A percentile compares a stretch with the other conserved stretches of the same genome.
phyloP scores from a whole-genome alignment of 805 yeast genomes.

The Torulaspora gathmanii region DNA sequence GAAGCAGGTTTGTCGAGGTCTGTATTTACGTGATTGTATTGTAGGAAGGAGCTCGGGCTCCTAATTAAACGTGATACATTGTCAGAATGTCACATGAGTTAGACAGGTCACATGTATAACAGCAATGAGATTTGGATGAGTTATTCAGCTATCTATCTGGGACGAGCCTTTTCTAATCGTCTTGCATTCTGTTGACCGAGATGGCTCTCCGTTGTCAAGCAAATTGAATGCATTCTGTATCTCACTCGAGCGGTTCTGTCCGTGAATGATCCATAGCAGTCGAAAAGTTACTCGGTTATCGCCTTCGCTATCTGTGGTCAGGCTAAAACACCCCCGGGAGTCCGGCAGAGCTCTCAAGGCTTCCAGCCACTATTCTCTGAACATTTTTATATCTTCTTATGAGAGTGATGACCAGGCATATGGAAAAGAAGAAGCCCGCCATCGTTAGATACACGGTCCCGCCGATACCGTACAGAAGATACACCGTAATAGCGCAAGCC shows the following conservation, averaged over 20 bases:
- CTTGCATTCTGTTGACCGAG: too few relatives aligned
- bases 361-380: constrained; percentile 19
- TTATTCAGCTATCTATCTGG: background rate
- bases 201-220: too few relatives aligned
- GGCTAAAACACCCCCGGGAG: constrained; percentile 14
- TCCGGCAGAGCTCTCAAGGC: constrained; percentile 13
- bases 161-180: background rate
- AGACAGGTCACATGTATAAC: background rate
- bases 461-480: constrained; percentile 27
- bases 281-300: background rate
- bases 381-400: constrained; percentile 27
- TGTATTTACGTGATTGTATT: background rate
- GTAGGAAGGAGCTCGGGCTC: background rate
- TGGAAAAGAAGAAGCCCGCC: constrained; percentile 31
- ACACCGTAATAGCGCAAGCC: constrained; percentile 18
- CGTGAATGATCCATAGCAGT: too few relatives aligned
- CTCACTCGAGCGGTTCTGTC: too few relatives aligned
- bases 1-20: too few relatives aligned
- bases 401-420: constrained; percentile 29
- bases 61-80: background rate
- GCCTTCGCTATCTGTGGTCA: background rate
- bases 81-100: background rate
- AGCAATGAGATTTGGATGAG: background rate
- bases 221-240: too few relatives aligned
- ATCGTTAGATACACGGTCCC: constrained; percentile 31